phyloP scores from a whole-genome alignment of 441 rosid genomes.

The Sinapis alba region DNA sequence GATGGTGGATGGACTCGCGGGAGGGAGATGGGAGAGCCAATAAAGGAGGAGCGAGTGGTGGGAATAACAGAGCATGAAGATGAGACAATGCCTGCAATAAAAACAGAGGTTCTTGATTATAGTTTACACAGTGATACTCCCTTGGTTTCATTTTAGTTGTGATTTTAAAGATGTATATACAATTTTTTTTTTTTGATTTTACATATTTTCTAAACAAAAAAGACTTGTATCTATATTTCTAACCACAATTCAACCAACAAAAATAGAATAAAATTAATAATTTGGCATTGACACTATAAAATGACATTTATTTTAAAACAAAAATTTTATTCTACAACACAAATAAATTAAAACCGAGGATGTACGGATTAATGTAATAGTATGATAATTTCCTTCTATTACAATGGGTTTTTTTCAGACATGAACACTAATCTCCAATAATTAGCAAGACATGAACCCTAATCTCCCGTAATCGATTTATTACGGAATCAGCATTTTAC shows the following conservation, averaged over 20 bases:
- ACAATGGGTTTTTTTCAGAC: neutral
- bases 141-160: too few relatives aligned
- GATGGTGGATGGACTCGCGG: conserved; percentile 31
- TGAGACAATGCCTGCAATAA: conserved; percentile 45
- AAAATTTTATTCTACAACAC: too few relatives aligned
- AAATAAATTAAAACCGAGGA: too few relatives aligned
- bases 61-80: conserved; percentile 45
- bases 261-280: too few relatives aligned
- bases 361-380: neutral
- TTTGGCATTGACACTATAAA: too few relatives aligned
- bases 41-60: conserved; percentile 48
- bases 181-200: too few relatives aligned
- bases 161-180: too few relatives aligned
- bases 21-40: conserved; percentile 49
- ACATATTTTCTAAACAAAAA: too few relatives aligned
- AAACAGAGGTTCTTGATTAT: neutral
- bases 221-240: too few relatives aligned
- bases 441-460: neutral
- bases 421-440: conserved; percentile 23
- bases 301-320: too few relatives aligned
- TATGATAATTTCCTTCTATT: neutral
- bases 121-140: too few relatives aligned
- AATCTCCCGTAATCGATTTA: neutral
- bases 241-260: too few relatives aligned
- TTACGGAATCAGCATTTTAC: conserved; percentile 20